These are phyloP conservation scores for Ophiostoma sp. DNA, from an alignment of 2,329 filamentous ascomycete genomes.

Conservation along the genomic window DNA sequence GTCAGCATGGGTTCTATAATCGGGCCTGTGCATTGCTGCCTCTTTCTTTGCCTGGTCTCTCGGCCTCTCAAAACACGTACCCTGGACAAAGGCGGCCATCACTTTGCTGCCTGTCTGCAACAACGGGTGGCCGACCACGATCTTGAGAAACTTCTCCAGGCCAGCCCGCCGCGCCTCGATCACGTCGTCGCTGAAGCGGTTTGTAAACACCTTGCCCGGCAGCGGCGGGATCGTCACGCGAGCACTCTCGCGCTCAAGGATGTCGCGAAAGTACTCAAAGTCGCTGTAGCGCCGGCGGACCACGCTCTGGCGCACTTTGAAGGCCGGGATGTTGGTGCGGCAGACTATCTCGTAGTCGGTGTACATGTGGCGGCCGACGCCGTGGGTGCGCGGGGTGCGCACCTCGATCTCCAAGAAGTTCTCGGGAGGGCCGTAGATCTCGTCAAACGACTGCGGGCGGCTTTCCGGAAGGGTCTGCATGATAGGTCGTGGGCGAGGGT, in stretches of 20 bases:
- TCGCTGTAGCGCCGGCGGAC: conserved; percentile 94
- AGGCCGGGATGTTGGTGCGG: conserved; percentile 96
- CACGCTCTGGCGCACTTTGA: conserved; percentile 84
- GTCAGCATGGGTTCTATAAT: not conserved
- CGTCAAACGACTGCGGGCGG: conserved; percentile 92
- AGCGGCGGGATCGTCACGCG: conserved; percentile 93
- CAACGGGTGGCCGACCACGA: conserved; percentile 92
- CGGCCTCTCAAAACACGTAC: conserved; percentile 40
- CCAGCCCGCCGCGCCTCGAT: conserved; percentile 91
- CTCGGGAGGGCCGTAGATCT: conserved; percentile 97
- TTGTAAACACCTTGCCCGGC: conserved; percentile 96
- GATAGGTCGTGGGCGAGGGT: conserved; percentile 30
- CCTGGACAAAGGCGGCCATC: conserved; percentile 91
- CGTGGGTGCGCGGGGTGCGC: conserved; percentile 87
- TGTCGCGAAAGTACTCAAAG: conserved; percentile 98
- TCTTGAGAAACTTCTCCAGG: conserved; percentile 91
- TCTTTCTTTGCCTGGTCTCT: not conserved
- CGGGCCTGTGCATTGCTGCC: not conserved
- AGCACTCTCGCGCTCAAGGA: conserved; percentile 89
- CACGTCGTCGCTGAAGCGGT: conserved; percentile 95
- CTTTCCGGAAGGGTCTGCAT: conserved; percentile 65
- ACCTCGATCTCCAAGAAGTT: conserved; percentile 99
- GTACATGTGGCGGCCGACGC: conserved; percentile 93
- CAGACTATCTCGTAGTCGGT: conserved; percentile 98
- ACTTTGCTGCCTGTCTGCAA: conserved; percentile 98